Evolutionary conservation across 768 basidiomycete genomes (phyloP), one percentile per base, ranked within the genome.

Genomic region (Kwoniella sp.): DNA sequence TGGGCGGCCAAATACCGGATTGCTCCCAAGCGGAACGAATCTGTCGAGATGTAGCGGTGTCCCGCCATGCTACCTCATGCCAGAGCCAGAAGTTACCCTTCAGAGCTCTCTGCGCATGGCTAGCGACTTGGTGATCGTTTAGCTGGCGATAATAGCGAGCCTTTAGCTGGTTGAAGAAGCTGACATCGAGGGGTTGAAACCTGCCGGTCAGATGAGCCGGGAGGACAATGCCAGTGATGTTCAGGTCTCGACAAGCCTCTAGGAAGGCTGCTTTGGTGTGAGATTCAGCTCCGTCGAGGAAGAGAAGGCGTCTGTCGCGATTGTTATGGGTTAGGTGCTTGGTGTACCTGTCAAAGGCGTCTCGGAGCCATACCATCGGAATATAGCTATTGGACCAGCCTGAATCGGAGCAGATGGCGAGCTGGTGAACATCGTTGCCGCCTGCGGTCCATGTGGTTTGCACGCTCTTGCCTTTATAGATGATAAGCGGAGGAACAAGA

Each of bases 171-270:
- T 54, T 58, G 66, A 67, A 67, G 58, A 67, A 58, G 53, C 58
- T 48, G 47, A 67, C 66, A 48, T 63, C 61, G 2, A 67, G 55
- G 8, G 66, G 66, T 37, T 67, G 66, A 53, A 63, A 58, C 25
- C n/a, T 20, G 22, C 45, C 60, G 50, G 47, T 61, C 26, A 63
- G 26, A 30, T 58, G 45, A 15, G 61, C 60, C 38, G 66, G 66
- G 22, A 67, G 23, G 23, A 67, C 30, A 37, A 67, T 52, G 45
- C 29, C 23, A 26, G 52, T 56, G 28, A 67, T 67, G 56, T 63
- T 63, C 3, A 55, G 38, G 2, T 51, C 66, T 55, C 61, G 58
- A 37, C 66, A 67, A 12, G 54, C 66, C n/a, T 62, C 66, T 28
- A 67, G 48, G 50, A 63, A 57, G 11, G 38, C 55, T 0, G 54